phyloP scores from a whole-genome alignment of 2,329 filamentous ascomycete species.

The Macrophomina pseudophaseolina region DNA sequence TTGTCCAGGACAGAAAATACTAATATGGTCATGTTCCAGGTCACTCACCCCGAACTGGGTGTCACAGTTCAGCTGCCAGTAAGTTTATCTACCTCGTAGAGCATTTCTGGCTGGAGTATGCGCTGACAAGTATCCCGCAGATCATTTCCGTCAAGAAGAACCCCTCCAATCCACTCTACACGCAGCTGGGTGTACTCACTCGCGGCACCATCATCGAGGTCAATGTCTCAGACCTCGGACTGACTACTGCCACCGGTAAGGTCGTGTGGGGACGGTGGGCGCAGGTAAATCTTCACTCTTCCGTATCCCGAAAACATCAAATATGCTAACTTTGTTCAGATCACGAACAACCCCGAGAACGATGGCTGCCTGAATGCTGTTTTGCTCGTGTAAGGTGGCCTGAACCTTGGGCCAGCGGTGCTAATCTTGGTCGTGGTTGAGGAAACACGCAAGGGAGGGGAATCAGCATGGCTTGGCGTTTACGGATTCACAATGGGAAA shows the following conservation, averaged over 20 bases:
- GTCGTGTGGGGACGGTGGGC: slow-evolving; percentile 75
- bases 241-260: slow-evolving; percentile 67
- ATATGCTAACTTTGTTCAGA: background rate
- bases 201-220: slow-evolving; percentile 79
- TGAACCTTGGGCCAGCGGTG: no score
- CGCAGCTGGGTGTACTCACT: slow-evolving; percentile 86
- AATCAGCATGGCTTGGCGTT: no score
- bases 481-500: no score
- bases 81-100: background rate
- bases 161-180: slow-evolving; percentile 75
- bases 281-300: slow-evolving; percentile 26
- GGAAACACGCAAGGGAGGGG: no score
- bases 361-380: slow-evolving; percentile 57
- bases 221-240: slow-evolving; percentile 87
- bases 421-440: no score
- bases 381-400: no score
- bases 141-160: slow-evolving; percentile 71
- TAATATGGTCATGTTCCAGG: slow-evolving; percentile 55
- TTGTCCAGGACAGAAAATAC: background rate
- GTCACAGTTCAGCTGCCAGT: slow-evolving; percentile 81
- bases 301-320: no score
- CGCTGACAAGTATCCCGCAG: background rate
- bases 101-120: background rate
- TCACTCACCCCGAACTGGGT: slow-evolving; percentile 75
- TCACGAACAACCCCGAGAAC: slow-evolving; percentile 41